phyloP scores from a whole-genome alignment of 306 rosid species.

The Prosopis cineraria region DNA sequence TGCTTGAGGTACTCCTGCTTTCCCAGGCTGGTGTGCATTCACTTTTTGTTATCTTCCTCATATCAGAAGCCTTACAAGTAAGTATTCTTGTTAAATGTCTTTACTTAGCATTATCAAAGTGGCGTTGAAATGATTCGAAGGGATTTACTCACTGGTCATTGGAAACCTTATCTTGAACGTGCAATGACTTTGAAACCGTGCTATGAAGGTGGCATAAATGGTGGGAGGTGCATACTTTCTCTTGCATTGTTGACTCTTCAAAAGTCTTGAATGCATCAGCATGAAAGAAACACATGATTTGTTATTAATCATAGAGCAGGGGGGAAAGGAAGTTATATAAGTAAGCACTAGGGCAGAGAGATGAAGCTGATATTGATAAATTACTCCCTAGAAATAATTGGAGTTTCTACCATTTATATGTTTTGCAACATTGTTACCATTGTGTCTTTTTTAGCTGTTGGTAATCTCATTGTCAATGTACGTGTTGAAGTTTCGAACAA shows the following conservation, averaged over 20 bases:
- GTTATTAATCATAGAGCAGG: neutral
- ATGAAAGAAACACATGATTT: neutral
- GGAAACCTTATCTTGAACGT: slow-evolving; percentile 98
- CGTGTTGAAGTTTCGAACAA: no score
- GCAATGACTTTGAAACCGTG: slow-evolving; percentile 93
- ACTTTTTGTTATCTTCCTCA: slow-evolving; percentile 12
- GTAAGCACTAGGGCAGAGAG: neutral
- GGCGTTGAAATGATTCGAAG: slow-evolving; percentile 99
- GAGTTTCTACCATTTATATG: neutral
- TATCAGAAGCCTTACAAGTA: slow-evolving; percentile 28
- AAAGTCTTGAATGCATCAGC: neutral
- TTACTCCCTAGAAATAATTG: neutral
- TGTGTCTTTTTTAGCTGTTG: no score
- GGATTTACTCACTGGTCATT: slow-evolving; percentile 96
- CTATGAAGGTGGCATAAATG: slow-evolving; percentile 90
- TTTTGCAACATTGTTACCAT: no score
- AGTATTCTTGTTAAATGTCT: slow-evolving; percentile 24
- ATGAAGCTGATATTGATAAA: neutral
- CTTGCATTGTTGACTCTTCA: slow-evolving; percentile 20
- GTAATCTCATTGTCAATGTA: no score
- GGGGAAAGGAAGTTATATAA: neutral
- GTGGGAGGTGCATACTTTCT: slow-evolving; percentile 80
- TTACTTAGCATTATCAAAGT: slow-evolving; percentile 73
- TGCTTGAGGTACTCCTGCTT: slow-evolving; percentile 77
- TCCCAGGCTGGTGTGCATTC: slow-evolving; percentile 15